These are phyloP conservation scores for Trichoderma reesei DNA, from an alignment of 495 filamentous ascomycete species.

Conservation along the genomic window DNA sequence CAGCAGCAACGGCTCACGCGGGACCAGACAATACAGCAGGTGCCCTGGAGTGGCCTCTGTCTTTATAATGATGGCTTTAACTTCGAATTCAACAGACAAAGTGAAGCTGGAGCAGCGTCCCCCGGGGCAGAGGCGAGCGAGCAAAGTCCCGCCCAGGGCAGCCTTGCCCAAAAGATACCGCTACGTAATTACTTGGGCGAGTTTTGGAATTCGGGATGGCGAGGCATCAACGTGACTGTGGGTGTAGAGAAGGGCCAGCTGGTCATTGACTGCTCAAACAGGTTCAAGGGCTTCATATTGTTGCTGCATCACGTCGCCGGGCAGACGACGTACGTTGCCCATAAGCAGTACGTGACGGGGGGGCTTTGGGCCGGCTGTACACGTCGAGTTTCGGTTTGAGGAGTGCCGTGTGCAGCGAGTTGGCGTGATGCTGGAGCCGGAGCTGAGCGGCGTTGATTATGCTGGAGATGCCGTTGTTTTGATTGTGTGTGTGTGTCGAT, in stretches of 20 bases:
- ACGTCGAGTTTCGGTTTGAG: too few relatives aligned
- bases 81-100: background rate
- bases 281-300: slow-evolving; percentile 19
- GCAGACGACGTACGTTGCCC: slow-evolving; percentile 16
- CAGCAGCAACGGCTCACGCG: background rate
- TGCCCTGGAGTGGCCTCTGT: background rate
- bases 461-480: too few relatives aligned
- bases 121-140: slow-evolving; percentile 14
- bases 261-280: slow-evolving; percentile 28
- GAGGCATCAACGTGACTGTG: slow-evolving; percentile 13
- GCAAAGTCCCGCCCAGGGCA: slow-evolving; percentile 16
- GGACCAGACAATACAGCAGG: background rate
- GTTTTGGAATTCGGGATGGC: slow-evolving; percentile 31
- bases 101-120: background rate
- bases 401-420: too few relatives aligned
- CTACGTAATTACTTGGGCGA: slow-evolving; percentile 27
- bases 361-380: too few relatives aligned
- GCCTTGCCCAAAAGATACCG: slow-evolving; percentile 21
- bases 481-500: too few relatives aligned
- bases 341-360: too few relatives aligned
- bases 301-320: slow-evolving; percentile 15
- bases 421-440: too few relatives aligned
- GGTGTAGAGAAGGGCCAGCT: slow-evolving; percentile 21
- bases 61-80: background rate
- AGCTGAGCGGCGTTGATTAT: too few relatives aligned